Evolutionary conservation across 441 rosid genomes (phyloP).

Genomic region (Codiaeum variegatum): DNA sequence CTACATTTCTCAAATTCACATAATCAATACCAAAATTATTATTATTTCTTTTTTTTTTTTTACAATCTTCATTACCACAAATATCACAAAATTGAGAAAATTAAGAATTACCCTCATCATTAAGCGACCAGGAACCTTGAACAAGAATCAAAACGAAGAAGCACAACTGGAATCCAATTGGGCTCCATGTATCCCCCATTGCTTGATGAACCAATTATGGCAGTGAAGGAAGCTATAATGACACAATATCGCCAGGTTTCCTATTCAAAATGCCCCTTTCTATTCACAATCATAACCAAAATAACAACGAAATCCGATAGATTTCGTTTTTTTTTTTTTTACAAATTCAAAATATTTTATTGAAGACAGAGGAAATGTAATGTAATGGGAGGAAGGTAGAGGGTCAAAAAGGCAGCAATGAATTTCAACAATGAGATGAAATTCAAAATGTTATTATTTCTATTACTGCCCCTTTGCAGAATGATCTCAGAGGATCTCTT

Average conservation of each 20-base stretch:
- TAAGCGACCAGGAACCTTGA: slow-evolving; percentile 47
- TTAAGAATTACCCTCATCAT: slow-evolving; percentile 53
- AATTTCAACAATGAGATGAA: too few relatives aligned
- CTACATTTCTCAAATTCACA: too few relatives aligned
- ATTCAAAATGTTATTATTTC: slow-evolving; percentile 22
- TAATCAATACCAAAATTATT: not conserved
- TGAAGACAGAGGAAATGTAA: slow-evolving; percentile 14
- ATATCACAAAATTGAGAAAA: not conserved
- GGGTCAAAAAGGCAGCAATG: slow-evolving; percentile 53
- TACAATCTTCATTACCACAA: not conserved
- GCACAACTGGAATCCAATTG: slow-evolving; percentile 43
- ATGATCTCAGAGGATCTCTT: slow-evolving; percentile 62
- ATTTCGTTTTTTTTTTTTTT: not conserved
- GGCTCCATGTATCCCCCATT: slow-evolving; percentile 81
- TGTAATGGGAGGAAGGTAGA: not conserved
- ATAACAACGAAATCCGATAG: not conserved
- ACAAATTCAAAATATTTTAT: not conserved
- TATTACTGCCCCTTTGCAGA: slow-evolving; percentile 54
- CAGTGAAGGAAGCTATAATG: too few relatives aligned
- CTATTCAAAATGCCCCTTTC: too few relatives aligned
- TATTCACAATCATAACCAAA: too few relatives aligned
- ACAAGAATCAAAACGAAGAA: slow-evolving; percentile 47
- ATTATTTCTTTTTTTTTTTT: too few relatives aligned
- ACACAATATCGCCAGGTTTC: slow-evolving; percentile 60
- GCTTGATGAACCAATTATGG: slow-evolving; percentile 41